Conservation (phyloP, 208 protist genomes). For the Acanthamoeba sp. region DNA sequence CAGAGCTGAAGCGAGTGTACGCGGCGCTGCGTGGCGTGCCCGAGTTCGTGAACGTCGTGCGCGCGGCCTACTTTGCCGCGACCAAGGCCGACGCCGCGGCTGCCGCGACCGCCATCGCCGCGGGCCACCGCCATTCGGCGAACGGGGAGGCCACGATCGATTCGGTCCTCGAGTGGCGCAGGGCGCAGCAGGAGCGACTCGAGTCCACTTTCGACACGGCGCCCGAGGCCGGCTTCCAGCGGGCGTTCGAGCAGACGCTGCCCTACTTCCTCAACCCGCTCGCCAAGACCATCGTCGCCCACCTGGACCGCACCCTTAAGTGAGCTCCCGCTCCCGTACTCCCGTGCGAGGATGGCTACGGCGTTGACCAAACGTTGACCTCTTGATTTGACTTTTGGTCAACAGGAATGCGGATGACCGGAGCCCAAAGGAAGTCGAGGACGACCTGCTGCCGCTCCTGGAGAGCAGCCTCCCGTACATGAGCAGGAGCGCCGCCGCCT, state of each 20-base stretch:
- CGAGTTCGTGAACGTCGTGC: conserved; percentile 1
- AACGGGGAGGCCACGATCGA: background rate
- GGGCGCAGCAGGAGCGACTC: background rate
- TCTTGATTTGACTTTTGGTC: too few species aligned
- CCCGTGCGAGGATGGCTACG: background rate
- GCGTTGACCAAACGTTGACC: too few species aligned
- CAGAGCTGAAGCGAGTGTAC: background rate
- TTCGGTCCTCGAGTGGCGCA: background rate
- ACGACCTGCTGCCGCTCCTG: background rate
- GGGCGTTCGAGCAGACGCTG: background rate
- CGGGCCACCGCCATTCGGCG: background rate
- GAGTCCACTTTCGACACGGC: background rate
- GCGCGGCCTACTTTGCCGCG: conserved; percentile 8
- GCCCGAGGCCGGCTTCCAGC: background rate
- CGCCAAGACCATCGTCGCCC: conserved; percentile 3
- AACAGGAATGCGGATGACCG: background rate
- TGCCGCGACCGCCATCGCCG: background rate
- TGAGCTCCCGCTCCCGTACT: background rate
- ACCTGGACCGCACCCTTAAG: background rate
- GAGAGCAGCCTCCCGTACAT: conserved; percentile 2
- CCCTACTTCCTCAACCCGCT: conserved; percentile 13
- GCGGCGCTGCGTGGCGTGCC: background rate
- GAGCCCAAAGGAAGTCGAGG: background rate
- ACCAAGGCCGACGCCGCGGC: background rate
- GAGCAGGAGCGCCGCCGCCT: background rate